Base-by-base conservation (phyloP, 78 protist genomes). In the Tieghemostelium lacteum region DNA sequence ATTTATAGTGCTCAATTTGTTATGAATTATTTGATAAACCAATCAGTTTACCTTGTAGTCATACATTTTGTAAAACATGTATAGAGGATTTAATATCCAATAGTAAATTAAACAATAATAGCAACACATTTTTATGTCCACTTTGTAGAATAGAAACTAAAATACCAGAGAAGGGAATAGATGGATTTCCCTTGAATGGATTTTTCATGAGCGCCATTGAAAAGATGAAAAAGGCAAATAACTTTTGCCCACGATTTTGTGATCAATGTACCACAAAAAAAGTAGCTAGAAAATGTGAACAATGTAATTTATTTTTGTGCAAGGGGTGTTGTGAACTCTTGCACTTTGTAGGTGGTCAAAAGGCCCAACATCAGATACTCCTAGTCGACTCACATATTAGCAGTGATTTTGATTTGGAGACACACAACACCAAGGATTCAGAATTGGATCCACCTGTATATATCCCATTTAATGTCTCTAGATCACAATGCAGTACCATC, bases 1-100 rank as follows among this genome's bases (percentile, higher is more conserved):
- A 63, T 3, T 28, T 73, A 22, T 45, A 83, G 91, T 83, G 91
- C 20, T 73, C 91, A 24, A 73, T 83, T 39, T 83, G 91, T 45
- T 83, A 67, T 57, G 91, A 83, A 28, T 64, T 83, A 55, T 69
- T 83, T 57, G 67, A 83, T 19, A 83, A 62, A 83, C 91, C 91
- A 58, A 22, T 83, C 19, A 45, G 63, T 40, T 69, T 83, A 69
- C 67, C 91, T 22, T 83, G 91, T 69, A 33, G 49, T 19, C 91
- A 83, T 69, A 67, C 63, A 26, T 83, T 83, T 60, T 83, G 91
- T 58, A 83, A 73, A 42, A 20, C 54, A 31, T 83, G 91, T 58
- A 28, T 83, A 6, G 70, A 55, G 1, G 61, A 66, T 33, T 36
- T 54, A 45, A 16, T 29, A 45, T 55, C 22, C 42, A 65, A 65